Base-by-base conservation (phyloP, 176 grass and related monocot genomes). In the Miscanthus lutarioriparius region DNA sequence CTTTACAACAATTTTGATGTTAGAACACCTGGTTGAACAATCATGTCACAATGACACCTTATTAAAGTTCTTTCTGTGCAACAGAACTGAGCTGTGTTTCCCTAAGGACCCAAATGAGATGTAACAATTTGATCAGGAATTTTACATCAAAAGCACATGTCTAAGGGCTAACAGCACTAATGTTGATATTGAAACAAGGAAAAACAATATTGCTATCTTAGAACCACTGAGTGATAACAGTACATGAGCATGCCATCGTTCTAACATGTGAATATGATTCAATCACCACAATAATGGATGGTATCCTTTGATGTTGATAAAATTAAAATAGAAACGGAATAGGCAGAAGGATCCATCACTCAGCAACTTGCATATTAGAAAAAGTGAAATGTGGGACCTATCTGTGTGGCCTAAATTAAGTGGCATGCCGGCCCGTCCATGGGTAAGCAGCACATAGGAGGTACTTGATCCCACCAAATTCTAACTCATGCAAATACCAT, bases 111-210 rank as follows among this genome's bases (percentile, higher is more conserved):
- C 10, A 49, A 72, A 86, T 26, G 28, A 36, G 40, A 80, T 80
- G 56, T 51, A 49, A 80, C 15, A 65, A 66, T 64, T 35, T 48
- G 32, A 68, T 70, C 32, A 43, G 59, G 58, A 69, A 82, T 44
- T 56, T 76, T 35, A 64, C 40, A 83, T 1, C 28, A 58, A 82
- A 67, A 75, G 37, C 14, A 28, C 43, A 68, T 13, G 3, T 26
- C 15, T 45, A 76, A 76, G 49, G 22, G 40, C 13, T 80, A 48
- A 37, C 20, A 12, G 10, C 28, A 66, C 61, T 22, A 68, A 49
- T n/a, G 19, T 13, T 39, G 68, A 65, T 73, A 40, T 72, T 38
- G 75, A 80, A 86, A 80, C 67, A 22, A 79, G 40, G 64, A 79
- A 72, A 71, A 25, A 76, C 1, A 15, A 39, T 13, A 25, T 27